Conservation (phyloP, 768 basidiomycete species). For the Phylloporus sp. region DNA sequence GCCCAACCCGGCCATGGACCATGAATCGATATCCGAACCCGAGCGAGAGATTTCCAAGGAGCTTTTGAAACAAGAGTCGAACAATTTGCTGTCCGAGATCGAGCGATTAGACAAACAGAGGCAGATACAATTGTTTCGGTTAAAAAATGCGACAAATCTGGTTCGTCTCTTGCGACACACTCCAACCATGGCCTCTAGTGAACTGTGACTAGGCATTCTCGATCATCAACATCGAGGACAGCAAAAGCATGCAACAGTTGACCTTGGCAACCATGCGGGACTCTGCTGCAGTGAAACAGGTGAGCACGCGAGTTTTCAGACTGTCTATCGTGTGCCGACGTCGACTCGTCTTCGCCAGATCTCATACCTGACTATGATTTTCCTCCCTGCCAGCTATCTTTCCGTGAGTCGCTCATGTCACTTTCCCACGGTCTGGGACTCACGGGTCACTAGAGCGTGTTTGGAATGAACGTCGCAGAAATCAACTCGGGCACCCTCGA, state of each 20-base stretch:
- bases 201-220: slow-evolving; percentile 45
- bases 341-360: slow-evolving; percentile 31
- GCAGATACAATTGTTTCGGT: slow-evolving; percentile 23
- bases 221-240: slow-evolving; percentile 56
- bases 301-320: background rate
- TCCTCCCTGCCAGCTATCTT: slow-evolving; percentile 50
- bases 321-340: background rate
- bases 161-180: slow-evolving; percentile 11
- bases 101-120: slow-evolving; percentile 33
- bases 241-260: slow-evolving; percentile 45
- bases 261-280: slow-evolving; percentile 42
- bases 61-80: slow-evolving; percentile 16
- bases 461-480: slow-evolving; percentile 30
- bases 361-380: slow-evolving; percentile 56
- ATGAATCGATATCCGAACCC: slow-evolving; percentile 6
- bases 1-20: slow-evolving; percentile 44
- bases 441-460: slow-evolving; percentile 27
- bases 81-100: slow-evolving; percentile 38
- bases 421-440: background rate
- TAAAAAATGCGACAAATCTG: slow-evolving; percentile 31
- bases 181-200: background rate
- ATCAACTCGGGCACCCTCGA: slow-evolving; percentile 24
- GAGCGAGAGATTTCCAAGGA: slow-evolving; percentile 7
- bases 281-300: slow-evolving; percentile 37
- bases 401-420: slow-evolving; percentile 15